Evolutionary conservation across 1,284 basidiomycete species (phyloP), one percentile per base, ranked within the genome.

Genomic region (Sporisorium scitamineum): DNA sequence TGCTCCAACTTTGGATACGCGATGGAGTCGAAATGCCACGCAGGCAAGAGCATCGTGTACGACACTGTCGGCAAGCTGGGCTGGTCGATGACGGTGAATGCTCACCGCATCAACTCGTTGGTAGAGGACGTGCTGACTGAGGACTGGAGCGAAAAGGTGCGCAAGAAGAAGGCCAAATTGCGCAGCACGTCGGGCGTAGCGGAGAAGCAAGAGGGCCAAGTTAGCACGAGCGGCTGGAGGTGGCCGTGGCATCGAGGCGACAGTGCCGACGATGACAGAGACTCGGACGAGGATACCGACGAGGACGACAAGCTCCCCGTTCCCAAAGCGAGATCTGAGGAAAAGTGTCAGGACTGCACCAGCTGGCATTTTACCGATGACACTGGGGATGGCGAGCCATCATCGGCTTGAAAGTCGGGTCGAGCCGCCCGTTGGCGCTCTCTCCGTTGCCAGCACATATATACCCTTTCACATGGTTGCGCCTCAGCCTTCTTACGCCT

Each of bases 31-130:
- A 58, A 79, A 54, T 97, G 94, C 83, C 94, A 95, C 82, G 88
- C 92, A 0, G 95, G 95, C 45, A 90, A 92, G 86, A 91, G 90
- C 13, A 91, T 94, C 63, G 87, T 93, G 13, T 97, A 94, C 84
- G 95, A 98, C 84, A 94, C 95, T 0, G 92, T 96, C 29, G 90
- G 89, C 10, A 90, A 91, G 81, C 88, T 93, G 39, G 90, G 91
- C 5, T 98, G 96, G 96, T 86, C 88, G 16, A 91, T 92, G 37
- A 91, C 92, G 76, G 85, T 94, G n/a, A 88, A 91, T 51, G 91
- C 90, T 39, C 95, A 97, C 82, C 87, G 90, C 31, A 95, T 97
- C 80, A 89, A 88, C 52, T 88, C 91, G 51, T 87, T 96, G 48
- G 90, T 96, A 72, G 90, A 91, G 34, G 89, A 90, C 64, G 85